Base-by-base conservation (phyloP, 2,329 filamentous ascomycete genomes). In the Aspergillus unguis region DNA sequence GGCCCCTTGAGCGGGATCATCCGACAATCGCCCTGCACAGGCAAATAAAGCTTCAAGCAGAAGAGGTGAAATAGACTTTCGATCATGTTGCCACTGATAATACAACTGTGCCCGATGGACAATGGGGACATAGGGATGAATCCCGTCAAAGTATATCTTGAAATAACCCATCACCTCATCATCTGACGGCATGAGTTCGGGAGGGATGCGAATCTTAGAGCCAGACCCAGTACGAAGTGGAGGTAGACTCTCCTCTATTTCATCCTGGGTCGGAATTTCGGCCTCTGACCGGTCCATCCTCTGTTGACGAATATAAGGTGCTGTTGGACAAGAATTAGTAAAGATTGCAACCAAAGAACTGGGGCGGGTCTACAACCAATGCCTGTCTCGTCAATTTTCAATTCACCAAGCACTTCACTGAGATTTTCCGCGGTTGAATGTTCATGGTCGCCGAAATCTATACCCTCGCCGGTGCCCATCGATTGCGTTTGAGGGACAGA, bases 121-220 rank as follows among this genome's bases (percentile, higher is more conserved):
- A 3, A 97, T 90, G 0, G 92, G 92, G 2, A 95, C 85, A 62
- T 96, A 97, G 0, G 92, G 92, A 65, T 97, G 94, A 31, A 96
- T 88, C 61, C 96, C 86, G 32, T 80, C 77, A 70, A 97, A 97
- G 69, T 90, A 97, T 40, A 95, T 87, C 36, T 94, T 85, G 67
- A 97, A 95, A 67, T 94, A 95, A 33, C 88, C 82, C 65, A 91
- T 76, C 4, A 86, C 86, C 33, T 89, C 89, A 41, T 90, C 85
- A 31, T 96, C 90, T 29, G 87, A 82, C 1, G 92, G 92, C 91
- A 97, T 96, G 64, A 97, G 81, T 64, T 95, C 91, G 0, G 88
- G 89, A 0, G 92, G 94, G 56, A 97, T 96, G 33, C 90, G 84
- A 53, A 96, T 87, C 53, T 87, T 91, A 25, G 85, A 79, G 45